Evolutionary conservation across 208 protist species (phyloP).

Genomic region (Acanthamoeba castellanii): DNA sequence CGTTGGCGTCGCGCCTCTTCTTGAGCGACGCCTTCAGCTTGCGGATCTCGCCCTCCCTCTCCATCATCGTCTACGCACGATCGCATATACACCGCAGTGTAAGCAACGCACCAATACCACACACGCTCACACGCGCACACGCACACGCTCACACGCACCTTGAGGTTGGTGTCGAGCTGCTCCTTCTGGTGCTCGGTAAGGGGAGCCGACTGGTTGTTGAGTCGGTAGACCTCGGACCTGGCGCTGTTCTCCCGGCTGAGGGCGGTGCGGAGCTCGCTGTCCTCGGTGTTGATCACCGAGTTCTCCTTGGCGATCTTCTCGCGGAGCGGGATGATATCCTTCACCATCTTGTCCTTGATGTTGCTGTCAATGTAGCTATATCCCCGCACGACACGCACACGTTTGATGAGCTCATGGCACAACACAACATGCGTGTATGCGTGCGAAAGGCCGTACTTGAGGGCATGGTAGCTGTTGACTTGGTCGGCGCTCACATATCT

Average conservation of each 20-base stretch:
- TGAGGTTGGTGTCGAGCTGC: constrained; percentile 18
- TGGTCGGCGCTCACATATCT: background rate
- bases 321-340: background rate
- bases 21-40: background rate
- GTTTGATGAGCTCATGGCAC: background rate
- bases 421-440: background rate
- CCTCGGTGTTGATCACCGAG: background rate
- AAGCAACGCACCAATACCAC: too few species aligned
- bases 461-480: background rate
- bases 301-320: background rate
- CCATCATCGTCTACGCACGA: background rate
- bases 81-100: too few species aligned
- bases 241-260: background rate
- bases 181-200: constrained; percentile 16
- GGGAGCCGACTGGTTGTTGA: background rate
- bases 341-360: background rate
- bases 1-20: constrained; percentile 1
- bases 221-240: background rate
- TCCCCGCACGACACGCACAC: background rate
- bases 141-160: too few species aligned
- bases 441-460: background rate
- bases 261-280: background rate
- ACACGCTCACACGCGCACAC: too few species aligned
- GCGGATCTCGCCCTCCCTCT: background rate
- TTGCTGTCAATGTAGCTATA: background rate